Base-by-base conservation (phyloP, 495 filamentous ascomycete species). In the Neurospora hispaniola region DNA sequence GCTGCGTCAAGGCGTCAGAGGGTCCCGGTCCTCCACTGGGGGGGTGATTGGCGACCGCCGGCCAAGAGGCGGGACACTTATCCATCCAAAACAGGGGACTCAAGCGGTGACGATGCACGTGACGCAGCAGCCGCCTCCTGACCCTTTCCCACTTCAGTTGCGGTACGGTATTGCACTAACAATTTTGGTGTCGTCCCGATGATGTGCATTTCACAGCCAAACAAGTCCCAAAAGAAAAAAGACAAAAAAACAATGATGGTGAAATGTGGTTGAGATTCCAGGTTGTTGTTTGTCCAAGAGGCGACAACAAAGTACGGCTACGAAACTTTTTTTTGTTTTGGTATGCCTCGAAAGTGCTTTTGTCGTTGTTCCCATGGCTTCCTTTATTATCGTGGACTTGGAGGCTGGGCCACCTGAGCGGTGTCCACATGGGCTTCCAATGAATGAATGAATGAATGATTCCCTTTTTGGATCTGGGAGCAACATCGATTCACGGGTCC, bases 1-100 rank as follows among this genome's bases (percentile, higher is more conserved):
- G 62, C 79, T 79, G 79, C 78, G 78, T 80, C 78, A 80, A 75
- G 79, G 76, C 73, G 77, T 75, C 77, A 76, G 76, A 76, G 74
- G 74, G 72, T 73, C 42, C 44, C 74, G 77, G 69, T 69, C 70
- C 72, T 43, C 27, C 27, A 31, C 27, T 31, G 27, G 35, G 35
- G 35, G 35, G 69, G 70, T 74, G 72, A 75, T 73, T 74, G 71
- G 73, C 54, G 23, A 62, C 54, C 5, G 18, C 39, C 39, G 27
- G 54, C 54, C 54, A 62, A 62, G 48, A 59, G 54, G 54, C 54
- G 54, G 54, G 54, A 62, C 54, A 62, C 11, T 2, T 31, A 31
- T 31, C 27, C 54, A 62, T 62, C 20, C 39, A 41, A 42, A 42
- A 69, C 4, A 38, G 69, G 42, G 71, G 27, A 70, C 48, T 72